A percentile compares a stretch with the other conserved stretches of the same genome.
Evolutionary conservation across 164 flowering plant species (phyloP).

Genomic region (Platanus orientalis): DNA sequence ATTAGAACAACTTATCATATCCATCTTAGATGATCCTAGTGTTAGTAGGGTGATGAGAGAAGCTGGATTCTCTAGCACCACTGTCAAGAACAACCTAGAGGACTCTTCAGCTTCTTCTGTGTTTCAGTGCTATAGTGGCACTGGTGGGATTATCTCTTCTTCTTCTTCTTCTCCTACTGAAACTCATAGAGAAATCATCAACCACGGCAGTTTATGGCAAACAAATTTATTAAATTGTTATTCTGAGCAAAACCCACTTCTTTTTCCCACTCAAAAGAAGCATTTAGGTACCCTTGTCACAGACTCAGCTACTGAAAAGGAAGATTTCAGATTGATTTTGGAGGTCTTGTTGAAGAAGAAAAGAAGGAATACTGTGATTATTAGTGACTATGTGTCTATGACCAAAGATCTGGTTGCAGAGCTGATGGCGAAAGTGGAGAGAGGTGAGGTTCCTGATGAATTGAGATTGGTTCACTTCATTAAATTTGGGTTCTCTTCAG

Average conservation of each 20-base stretch:
- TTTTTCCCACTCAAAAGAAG: constrained; percentile 43
- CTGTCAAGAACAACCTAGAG: constrained; percentile 66
- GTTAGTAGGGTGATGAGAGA: constrained; percentile 97
- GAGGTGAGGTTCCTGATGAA: constrained; percentile 67
- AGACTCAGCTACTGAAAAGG: constrained; percentile 23
- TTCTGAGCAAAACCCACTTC: constrained; percentile 46
- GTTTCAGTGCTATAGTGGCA: constrained; percentile 38
- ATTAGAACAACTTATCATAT: constrained; percentile 80
- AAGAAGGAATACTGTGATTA: constrained; percentile 57
- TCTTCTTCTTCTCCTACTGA: constrained; percentile 38
- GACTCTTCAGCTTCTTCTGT: constrained; percentile 52
- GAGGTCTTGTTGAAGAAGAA: constrained; percentile 56
- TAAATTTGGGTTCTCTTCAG: constrained; percentile 48
- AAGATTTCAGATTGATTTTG: constrained; percentile 55
- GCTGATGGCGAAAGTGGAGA: constrained; percentile 53
- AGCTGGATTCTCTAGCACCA: constrained; percentile 87
- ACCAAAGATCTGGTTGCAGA: constrained; percentile 55
- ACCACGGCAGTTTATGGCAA: constrained; percentile 42
- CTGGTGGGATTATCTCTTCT: constrained; percentile 50
- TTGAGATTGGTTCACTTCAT: constrained; percentile 50
- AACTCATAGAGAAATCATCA: constrained; percentile 18
- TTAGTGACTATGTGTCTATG: constrained; percentile 48
- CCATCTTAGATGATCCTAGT: constrained; percentile 91
- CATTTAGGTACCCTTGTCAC: constrained; percentile 11
- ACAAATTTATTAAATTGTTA: constrained; percentile 41